Base-by-base conservation (phyloP, 768 basidiomycete genomes). In the Leccinum olivaceopallidum region DNA sequence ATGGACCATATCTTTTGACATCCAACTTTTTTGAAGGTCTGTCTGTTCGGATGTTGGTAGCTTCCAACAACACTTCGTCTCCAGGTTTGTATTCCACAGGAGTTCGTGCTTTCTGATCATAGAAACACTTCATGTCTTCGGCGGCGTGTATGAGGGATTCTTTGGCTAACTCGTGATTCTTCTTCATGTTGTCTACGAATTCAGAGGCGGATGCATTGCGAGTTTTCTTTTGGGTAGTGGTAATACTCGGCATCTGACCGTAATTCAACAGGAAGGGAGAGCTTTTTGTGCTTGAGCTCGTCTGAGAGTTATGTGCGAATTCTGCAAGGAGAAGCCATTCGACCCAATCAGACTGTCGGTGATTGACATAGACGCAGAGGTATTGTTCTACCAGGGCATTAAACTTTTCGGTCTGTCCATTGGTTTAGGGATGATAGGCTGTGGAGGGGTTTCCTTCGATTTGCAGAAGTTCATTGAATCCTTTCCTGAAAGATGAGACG, bases 151-250 rank as follows among this genome's bases (percentile, higher is more conserved):
- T 3, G 7, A 44, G n/a, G 7, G n/a, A 8, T n/a, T 44, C 18
- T 44, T 9, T 20, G 1, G 42, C 42, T 0, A 18, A 3, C 4
- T n/a, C 8, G 1, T 42, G 18, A 9, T 7, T 42, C 8, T 8
- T n/a, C 0, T 44, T 44, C 42, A 44, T 44, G 32, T 1, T 0
- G 30, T 42, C 1, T 53, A 32, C 4, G 5, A 47, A 47, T 5
- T n/a, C 12, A 2, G n/a, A 1, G 1, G 44, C n/a, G 0, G 37
- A 6, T 1, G 5, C 0, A 6, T 37, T 37, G 0, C 6, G 0
- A 5, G 14, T 16, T 37, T 16, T 37, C 14, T 37, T 37, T 3
- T 37, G 37, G 0, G 16, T 37, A 1, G 16, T 16, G 0, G 37
- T 37, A 0, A 37, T 7, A 16, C 14, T 16, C 12, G 16, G 37